phyloP scores from a whole-genome alignment of 495 filamentous ascomycete species.

The Penicillium herquei region DNA sequence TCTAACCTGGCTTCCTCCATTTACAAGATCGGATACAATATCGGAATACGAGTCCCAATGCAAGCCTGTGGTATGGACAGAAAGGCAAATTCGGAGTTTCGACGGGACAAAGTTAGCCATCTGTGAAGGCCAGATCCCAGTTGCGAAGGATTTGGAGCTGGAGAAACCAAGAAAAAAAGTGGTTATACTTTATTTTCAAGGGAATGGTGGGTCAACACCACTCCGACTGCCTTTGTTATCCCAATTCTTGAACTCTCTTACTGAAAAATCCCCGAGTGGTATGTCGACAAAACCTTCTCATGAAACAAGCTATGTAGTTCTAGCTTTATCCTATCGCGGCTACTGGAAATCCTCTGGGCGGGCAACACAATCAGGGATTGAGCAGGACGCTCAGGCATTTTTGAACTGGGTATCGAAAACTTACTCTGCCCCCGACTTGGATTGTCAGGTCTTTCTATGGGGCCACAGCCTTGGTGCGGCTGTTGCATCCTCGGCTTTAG shows the following conservation, averaged over 20 bases:
- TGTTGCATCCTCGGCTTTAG: constrained; percentile 52
- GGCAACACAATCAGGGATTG: constrained; percentile 63
- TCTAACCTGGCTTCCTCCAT: constrained; percentile 69
- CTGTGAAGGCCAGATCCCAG: constrained; percentile 44
- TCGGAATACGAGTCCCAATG: constrained; percentile 57
- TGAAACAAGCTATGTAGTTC: constrained; percentile 48
- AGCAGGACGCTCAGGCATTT: constrained; percentile 61
- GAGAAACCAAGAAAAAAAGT: constrained; percentile 18
- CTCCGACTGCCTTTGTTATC: constrained; percentile 70
- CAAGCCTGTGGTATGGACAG: constrained; percentile 60
- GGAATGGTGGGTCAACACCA: constrained; percentile 51
- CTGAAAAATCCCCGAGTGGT: not conserved
- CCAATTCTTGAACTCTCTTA: constrained; percentile 30
- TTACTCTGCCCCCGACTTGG: constrained; percentile 22
- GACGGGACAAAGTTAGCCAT: constrained; percentile 64
- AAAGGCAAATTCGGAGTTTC: constrained; percentile 48
- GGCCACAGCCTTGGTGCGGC: constrained; percentile 73
- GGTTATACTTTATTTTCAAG: constrained; percentile 41
- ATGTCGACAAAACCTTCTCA: constrained; percentile 4
- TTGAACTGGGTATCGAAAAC: constrained; percentile 51
- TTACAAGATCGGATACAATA: constrained; percentile 52
- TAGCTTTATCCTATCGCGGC: constrained; percentile 70
- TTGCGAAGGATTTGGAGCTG: not conserved
- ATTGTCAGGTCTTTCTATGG: constrained; percentile 65
- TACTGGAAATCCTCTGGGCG: constrained; percentile 77